Conservation (phyloP, 2,329 filamentous ascomycete genomes). For the Aspergillus sergii region DNA sequence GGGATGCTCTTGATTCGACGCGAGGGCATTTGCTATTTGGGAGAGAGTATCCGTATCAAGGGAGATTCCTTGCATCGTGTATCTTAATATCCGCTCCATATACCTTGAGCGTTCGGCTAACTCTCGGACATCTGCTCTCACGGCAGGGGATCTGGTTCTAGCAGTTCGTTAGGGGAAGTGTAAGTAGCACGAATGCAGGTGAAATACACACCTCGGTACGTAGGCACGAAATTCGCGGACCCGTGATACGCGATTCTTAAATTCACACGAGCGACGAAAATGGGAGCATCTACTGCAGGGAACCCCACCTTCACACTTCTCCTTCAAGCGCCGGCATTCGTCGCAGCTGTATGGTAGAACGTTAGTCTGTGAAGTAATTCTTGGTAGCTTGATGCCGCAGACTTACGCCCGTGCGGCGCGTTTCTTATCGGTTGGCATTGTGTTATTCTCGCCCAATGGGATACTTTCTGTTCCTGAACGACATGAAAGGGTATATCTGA, state of each 20-base stretch:
- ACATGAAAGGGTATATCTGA: neutral
- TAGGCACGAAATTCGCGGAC: neutral
- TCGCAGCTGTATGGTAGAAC: slow-evolving; percentile 8
- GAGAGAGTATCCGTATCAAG: slow-evolving; percentile 11
- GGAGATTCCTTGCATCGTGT: slow-evolving; percentile 9
- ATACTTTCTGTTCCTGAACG: neutral
- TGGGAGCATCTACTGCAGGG: slow-evolving; percentile 21
- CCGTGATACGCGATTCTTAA: slow-evolving; percentile 3
- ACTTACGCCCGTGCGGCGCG: slow-evolving; percentile 12
- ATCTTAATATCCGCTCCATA: slow-evolving; percentile 17
- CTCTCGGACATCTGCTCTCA: slow-evolving; percentile 8
- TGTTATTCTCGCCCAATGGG: neutral
- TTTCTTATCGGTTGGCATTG: neutral
- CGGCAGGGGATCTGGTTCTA: neutral
- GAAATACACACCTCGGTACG: neutral
- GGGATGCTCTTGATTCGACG: neutral
- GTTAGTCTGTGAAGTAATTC: neutral
- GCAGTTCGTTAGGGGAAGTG: neutral
- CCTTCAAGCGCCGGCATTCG: slow-evolving; percentile 21
- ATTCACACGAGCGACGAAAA: slow-evolving; percentile 17
- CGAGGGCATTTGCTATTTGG: slow-evolving; percentile 7
- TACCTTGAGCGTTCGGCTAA: slow-evolving; percentile 12
- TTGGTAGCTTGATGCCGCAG: neutral
- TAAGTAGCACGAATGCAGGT: neutral
- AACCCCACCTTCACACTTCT: slow-evolving; percentile 22